Conservation (phyloP, 495 filamentous ascomycete genomes). For the Hypoxylon trugodes region DNA sequence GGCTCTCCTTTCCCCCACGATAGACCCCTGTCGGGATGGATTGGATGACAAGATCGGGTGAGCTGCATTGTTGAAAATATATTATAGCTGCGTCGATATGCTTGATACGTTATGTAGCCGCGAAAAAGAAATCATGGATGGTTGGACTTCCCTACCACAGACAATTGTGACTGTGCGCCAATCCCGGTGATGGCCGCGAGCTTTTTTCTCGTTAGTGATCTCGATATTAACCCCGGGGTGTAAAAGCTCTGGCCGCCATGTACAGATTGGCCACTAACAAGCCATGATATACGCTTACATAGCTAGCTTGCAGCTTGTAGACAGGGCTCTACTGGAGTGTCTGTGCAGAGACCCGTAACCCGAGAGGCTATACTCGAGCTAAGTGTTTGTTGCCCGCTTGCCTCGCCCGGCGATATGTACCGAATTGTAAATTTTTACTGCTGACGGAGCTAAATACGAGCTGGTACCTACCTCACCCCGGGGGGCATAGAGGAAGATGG, state of each 20-base stretch:
- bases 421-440: constrained; percentile 24
- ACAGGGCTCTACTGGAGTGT: constrained; percentile 19
- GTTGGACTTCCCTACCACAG: constrained; percentile 22
- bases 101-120: constrained; percentile 1
- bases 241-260: constrained; percentile 32
- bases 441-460: constrained; percentile 41
- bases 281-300: background rate
- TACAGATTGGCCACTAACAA: constrained; percentile 4
- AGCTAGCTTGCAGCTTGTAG: constrained; percentile 12
- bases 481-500: constrained; percentile 22
- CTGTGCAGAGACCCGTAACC: constrained; percentile 26
- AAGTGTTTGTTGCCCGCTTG: constrained; percentile 18
- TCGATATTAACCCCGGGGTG: constrained; percentile 26
- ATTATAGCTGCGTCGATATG: constrained; percentile 9
- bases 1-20: constrained; percentile 15
- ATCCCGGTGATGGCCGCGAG: constrained; percentile 29
- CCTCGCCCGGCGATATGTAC: constrained; percentile 25
- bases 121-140: background rate
- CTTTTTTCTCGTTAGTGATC: constrained; percentile 24
- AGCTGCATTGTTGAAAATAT: constrained; percentile 28
- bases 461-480: constrained; percentile 25
- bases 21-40: constrained; percentile 11
- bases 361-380: constrained; percentile 24
- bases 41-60: constrained; percentile 30
- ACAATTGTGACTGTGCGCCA: constrained; percentile 40